Evolutionary conservation across 2,329 filamentous ascomycete genomes (phyloP).

Genomic region (Lachnellula cervina): DNA sequence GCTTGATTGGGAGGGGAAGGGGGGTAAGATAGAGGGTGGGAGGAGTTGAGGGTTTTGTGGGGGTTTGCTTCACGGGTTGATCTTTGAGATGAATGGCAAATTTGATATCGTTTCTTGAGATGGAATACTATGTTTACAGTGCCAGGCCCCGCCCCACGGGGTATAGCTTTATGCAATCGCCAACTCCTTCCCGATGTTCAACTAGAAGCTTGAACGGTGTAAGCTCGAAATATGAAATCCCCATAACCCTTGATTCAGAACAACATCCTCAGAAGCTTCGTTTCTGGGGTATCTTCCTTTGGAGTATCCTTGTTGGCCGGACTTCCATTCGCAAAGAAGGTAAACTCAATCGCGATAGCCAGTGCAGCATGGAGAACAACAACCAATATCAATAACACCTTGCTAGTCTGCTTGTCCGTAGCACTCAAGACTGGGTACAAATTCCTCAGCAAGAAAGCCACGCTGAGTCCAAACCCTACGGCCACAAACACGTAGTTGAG

Average conservation of each 20-base stretch:
- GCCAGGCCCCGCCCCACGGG: background rate
- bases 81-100: background rate
- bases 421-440: constrained; percentile 87
- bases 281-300: constrained; percentile 7
- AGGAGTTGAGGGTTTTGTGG: constrained; percentile 1
- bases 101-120: background rate
- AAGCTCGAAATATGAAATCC: background rate
- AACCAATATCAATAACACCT: constrained; percentile 78
- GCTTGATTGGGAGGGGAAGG: constrained; percentile 75
- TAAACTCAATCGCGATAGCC: constrained; percentile 87
- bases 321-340: constrained; percentile 87
- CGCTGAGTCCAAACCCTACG: constrained; percentile 77
- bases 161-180: background rate
- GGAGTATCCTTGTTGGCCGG: constrained; percentile 35
- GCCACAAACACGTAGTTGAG: constrained; percentile 94
- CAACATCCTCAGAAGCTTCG: constrained; percentile 18
- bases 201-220: background rate
- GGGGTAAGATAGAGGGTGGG: constrained; percentile 43
- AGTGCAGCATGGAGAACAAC: constrained; percentile 83
- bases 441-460: constrained; percentile 78
- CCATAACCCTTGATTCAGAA: background rate
- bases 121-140: background rate
- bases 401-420: constrained; percentile 87
- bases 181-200: background rate
- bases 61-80: background rate